phyloP scores from a whole-genome alignment of 2,329 filamentous ascomycete genomes.

The Fusarium sacchari region DNA sequence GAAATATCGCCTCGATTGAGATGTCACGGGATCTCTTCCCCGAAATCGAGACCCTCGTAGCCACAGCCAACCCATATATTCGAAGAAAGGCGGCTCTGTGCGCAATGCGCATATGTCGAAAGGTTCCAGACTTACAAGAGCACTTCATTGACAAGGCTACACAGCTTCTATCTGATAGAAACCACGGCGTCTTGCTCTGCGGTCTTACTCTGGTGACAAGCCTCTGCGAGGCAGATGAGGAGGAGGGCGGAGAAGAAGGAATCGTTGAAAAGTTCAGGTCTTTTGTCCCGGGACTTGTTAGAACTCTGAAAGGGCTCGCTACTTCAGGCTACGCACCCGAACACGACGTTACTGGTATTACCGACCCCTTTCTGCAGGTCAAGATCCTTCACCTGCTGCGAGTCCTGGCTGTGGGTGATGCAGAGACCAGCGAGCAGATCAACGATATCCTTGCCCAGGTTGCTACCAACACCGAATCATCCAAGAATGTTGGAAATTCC shows the following conservation, averaged over 20 bases:
- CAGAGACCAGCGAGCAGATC: conserved; percentile 92
- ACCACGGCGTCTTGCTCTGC: conserved; percentile 94
- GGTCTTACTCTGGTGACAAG: conserved; percentile 91
- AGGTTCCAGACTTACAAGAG: conserved; percentile 96
- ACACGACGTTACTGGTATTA: conserved; percentile 97
- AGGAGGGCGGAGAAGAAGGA: conserved; percentile 87
- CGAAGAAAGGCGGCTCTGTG: conserved; percentile 97
- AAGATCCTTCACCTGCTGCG: conserved; percentile 90
- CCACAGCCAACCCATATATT: conserved; percentile 98
- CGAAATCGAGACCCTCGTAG: conserved; percentile 91
- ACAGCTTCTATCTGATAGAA: conserved; percentile 86
- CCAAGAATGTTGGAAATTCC: conserved; percentile 98
- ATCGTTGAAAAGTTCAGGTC: conserved; percentile 92
- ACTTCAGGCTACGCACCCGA: conserved; percentile 97
- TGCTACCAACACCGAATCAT: conserved; percentile 96
- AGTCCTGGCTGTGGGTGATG: conserved; percentile 86
- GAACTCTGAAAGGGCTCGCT: conserved; percentile 89
- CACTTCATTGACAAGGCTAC: conserved; percentile 97
- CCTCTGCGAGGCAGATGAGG: conserved; percentile 94
- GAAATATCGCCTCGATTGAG: conserved; percentile 97
- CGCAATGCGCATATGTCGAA: conserved; percentile 98
- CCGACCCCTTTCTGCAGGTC: conserved; percentile 96
- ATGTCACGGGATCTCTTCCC: conserved; percentile 98
- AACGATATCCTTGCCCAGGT: conserved; percentile 98
- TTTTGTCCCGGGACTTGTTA: conserved; percentile 84